These are phyloP conservation scores for Penicillium polonicum DNA, from an alignment of 2,329 filamentous ascomycete genomes.

Conservation along the genomic window DNA sequence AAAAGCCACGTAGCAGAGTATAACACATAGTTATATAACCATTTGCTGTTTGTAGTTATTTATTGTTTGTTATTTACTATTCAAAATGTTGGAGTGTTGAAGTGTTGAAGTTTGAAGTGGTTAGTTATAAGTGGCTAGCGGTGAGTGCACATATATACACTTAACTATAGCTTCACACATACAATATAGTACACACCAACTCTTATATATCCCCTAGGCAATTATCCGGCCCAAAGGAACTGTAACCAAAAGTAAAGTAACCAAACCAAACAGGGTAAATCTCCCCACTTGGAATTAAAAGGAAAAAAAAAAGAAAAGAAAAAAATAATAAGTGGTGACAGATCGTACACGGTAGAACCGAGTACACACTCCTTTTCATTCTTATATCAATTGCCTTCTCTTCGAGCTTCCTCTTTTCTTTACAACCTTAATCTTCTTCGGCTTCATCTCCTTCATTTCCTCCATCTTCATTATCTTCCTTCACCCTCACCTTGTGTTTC, in stretches of 20 bases:
- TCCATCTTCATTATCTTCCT: background rate
- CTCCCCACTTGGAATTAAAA: background rate
- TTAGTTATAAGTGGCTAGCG: background rate
- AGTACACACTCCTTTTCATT: slow-evolving; percentile 18
- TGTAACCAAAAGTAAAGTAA: background rate
- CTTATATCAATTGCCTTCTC: slow-evolving; percentile 17
- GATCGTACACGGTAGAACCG: slow-evolving; percentile 31
- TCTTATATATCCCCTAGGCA: background rate
- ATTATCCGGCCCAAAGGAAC: slow-evolving; percentile 10
- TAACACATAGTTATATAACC: background rate
- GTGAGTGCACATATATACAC: background rate
- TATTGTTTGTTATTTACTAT: background rate
- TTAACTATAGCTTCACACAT: background rate
- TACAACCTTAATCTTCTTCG: background rate
- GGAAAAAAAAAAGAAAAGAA: background rate
- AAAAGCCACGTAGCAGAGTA: background rate
- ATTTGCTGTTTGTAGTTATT: background rate
- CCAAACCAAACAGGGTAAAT: background rate
- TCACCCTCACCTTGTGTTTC: slow-evolving; percentile 1
- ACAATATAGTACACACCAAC: no score
- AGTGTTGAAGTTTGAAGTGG: background rate
- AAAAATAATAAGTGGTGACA: slow-evolving; percentile 23
- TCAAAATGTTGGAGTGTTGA: background rate
- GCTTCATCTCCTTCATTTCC: background rate
- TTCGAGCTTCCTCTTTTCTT: slow-evolving; percentile 9